Base-by-base conservation (phyloP, 2,329 filamentous ascomycete genomes). In the Aureobasidium zeae region DNA sequence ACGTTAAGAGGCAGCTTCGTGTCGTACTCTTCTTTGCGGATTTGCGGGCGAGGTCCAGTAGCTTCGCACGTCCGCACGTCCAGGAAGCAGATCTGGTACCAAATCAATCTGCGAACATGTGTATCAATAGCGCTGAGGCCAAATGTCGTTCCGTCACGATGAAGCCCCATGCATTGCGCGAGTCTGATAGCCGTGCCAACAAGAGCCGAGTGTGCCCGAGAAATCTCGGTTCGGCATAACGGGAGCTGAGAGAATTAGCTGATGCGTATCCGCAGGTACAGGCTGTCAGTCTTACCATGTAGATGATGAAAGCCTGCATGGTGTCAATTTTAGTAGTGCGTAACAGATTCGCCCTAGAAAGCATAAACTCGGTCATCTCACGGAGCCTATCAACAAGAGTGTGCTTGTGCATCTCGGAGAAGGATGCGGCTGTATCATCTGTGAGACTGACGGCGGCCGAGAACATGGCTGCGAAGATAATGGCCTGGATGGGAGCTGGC, bases 11-110 rank as follows among this genome's bases (percentile, higher is more conserved):
- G 83, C 19, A 86, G 70, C 48, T 74, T 76, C 0, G 83, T 86
- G 52, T 86, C 81, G 58, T 81, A 87, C 53, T 87, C 82, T 16
- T 84, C 81, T 28, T 73, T 69, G n/a, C 80, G 73, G 43, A 87
- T 85, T 41, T 76, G 73, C 1, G 81, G 80, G 17, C 78, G 71
- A 7, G 83, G 83, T 0, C 82, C 83, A 49, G 84, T 82, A 1
- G 79, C 76, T 60, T 87, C 83, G 54, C 77, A 83, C 1, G 82
- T 86, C 28, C 81, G 71, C 45, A 86, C 73, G 56, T 87, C 83
- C 7, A 88, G 68, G 57, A 84, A 84, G 59, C 81, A 86, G 15
- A 88, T 69, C 53, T 87, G 82, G 56, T 86, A 79, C 83, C 83
- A 87, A 24, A 86, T 69, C 28, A 86, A 64, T 4, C 83, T 75